Conservation (phyloP, 2,329 filamentous ascomycete genomes). For the Rhynchosporium graminicola region DNA sequence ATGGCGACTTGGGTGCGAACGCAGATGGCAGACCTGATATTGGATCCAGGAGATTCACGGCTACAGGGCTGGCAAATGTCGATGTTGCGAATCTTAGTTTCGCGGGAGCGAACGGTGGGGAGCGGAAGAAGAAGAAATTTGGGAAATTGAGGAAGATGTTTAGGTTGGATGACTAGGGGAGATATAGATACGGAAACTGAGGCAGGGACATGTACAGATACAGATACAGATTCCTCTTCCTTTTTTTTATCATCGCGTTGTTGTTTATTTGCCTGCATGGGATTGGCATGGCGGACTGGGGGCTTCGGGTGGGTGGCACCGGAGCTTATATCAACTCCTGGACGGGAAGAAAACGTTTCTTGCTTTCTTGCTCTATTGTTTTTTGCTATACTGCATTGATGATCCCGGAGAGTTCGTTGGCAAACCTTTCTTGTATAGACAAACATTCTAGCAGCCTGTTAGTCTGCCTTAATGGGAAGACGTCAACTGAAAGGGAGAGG, state of each 20-base stretch:
- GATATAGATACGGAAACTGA: not conserved
- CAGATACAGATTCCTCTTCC: not conserved
- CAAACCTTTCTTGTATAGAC: no score
- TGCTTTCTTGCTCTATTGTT: no score
- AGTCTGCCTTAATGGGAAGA: no score
- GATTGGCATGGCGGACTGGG: no score
- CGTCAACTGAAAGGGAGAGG: no score
- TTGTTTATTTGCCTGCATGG: no score
- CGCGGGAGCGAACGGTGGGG: slow-evolving; percentile 4
- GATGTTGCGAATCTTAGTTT: slow-evolving; percentile 23
- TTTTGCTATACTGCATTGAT: no score
- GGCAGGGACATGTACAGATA: not conserved
- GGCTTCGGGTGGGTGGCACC: no score
- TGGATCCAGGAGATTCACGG: slow-evolving; percentile 33
- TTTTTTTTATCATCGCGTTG: not conserved
- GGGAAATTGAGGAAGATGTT: slow-evolving; percentile 66
- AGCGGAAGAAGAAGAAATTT: slow-evolving; percentile 67
- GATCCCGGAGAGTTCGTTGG: no score
- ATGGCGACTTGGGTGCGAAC: slow-evolving; percentile 14
- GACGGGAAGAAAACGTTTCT: no score
- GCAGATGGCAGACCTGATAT: slow-evolving; percentile 28
- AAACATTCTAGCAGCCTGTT: no score
- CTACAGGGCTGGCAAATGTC: slow-evolving; percentile 31
- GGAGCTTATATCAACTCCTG: no score
- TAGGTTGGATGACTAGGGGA: slow-evolving; percentile 52